These are phyloP conservation scores for Sequoia sempervirens DNA, from an alignment of 75 land plant genomes.

Conservation along the genomic window DNA sequence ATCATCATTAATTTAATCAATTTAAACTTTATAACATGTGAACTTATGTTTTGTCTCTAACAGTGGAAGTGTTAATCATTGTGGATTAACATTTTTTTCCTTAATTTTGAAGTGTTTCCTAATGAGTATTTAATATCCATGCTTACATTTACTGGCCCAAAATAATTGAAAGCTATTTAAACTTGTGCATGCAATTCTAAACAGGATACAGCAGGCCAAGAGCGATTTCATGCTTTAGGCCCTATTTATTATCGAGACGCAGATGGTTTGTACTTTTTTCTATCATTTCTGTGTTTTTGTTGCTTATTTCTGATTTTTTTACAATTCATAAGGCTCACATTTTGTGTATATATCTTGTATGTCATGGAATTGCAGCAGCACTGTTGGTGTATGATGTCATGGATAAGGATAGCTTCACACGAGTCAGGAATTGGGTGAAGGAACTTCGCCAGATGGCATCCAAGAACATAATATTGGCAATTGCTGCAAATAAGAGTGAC, in stretches of 20 bases:
- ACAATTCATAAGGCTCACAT: neutral
- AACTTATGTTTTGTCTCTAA: neutral
- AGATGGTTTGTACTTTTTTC: conserved; percentile 25
- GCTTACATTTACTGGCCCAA: neutral
- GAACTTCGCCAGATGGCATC: conserved; percentile 55
- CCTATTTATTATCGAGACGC: conserved; percentile 64
- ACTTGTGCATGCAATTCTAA: neutral
- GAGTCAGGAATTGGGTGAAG: conserved; percentile 54
- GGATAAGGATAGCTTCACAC: conserved; percentile 48
- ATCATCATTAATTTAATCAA: neutral
- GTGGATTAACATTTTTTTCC: neutral
- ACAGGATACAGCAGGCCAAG: conserved; percentile 61
- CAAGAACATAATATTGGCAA: conserved; percentile 40
- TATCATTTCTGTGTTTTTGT: neutral
- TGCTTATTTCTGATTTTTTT: neutral
- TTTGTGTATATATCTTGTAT: conserved; percentile 3
- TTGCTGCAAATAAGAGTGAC: conserved; percentile 56
- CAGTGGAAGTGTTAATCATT: neutral
- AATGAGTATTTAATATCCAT: neutral
- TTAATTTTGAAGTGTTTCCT: neutral
- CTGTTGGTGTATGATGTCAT: conserved; percentile 48
- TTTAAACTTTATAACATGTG: neutral
- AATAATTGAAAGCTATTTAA: neutral
- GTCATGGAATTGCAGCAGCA: conserved; percentile 30
- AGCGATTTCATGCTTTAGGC: conserved; percentile 53